A percentile compares a stretch with the other conserved stretches of the same genome.
These are phyloP conservation scores for Trichoderma cornu-damae DNA, from an alignment of 2,329 filamentous ascomycete species.

Conservation along the genomic window DNA sequence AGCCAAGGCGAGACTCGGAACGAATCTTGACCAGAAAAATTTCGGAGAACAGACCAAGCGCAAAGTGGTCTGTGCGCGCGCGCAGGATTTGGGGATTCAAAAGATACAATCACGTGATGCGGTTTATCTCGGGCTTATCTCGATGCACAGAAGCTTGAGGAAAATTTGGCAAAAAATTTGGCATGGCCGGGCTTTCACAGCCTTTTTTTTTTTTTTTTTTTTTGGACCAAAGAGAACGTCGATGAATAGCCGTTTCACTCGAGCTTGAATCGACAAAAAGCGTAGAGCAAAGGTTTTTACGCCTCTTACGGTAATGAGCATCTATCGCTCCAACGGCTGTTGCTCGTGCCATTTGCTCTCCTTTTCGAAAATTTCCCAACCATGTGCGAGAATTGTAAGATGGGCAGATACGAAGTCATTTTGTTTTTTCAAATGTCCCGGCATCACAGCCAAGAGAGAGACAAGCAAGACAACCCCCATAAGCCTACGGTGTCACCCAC, in stretches of 20 bases:
- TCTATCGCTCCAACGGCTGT: no score
- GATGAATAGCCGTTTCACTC: not conserved
- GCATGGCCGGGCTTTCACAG: not conserved
- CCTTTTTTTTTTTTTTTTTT: no score
- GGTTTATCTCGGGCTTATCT: no score
- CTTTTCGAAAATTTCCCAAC: not conserved
- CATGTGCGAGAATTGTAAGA: no score
- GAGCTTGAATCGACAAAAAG: no score
- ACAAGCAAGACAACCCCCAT: no score
- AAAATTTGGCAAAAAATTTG: not conserved
- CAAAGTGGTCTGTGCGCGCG: constrained; percentile 26
- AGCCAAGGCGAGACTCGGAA: constrained; percentile 7
- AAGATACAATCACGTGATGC: constrained; percentile 14
- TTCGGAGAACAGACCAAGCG: constrained; percentile 29
- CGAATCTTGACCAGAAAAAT: constrained; percentile 25
- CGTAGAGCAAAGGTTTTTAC: not conserved
- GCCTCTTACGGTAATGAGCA: no score
- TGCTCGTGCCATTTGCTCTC: no score
- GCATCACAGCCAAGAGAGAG: not conserved
- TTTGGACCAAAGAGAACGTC: not conserved
- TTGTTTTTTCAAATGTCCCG: no score
- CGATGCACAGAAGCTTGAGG: not conserved
- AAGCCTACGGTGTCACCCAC: no score
- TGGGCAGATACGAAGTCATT: no score
- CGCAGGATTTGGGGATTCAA: not conserved